Conservation (phyloP, 495 filamentous ascomycete species). For the Penicillium angulare region DNA sequence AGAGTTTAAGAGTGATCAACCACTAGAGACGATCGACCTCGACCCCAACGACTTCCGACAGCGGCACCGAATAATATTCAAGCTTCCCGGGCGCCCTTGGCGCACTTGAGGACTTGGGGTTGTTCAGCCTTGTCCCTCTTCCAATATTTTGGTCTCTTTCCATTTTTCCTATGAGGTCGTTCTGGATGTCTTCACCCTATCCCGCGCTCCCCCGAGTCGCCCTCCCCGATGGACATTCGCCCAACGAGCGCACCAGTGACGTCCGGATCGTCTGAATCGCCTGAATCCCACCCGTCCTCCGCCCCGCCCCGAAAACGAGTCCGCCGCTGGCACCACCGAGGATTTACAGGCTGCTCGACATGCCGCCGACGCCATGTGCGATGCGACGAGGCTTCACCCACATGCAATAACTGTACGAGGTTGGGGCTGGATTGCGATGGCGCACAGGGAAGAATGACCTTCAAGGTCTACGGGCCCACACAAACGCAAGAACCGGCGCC, state of each 20-base stretch:
- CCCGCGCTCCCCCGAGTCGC: slow-evolving; percentile 1
- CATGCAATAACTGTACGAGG: slow-evolving; percentile 42
- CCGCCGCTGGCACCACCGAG: slow-evolving; percentile 41
- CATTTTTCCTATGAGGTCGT: not conserved
- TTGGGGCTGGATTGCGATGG: slow-evolving; percentile 40
- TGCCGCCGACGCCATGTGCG: slow-evolving; percentile 43
- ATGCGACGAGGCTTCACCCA: slow-evolving; percentile 43
- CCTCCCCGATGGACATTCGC: slow-evolving; percentile 32
- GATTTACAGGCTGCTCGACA: slow-evolving; percentile 44
- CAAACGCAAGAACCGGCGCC: slow-evolving; percentile 15
- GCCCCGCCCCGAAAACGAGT: slow-evolving; percentile 40
- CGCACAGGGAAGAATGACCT: slow-evolving; percentile 41
- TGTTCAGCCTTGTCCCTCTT: not conserved
- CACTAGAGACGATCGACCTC: slow-evolving; percentile 7
- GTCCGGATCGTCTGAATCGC: slow-evolving; percentile 8
- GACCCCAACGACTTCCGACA: not conserved
- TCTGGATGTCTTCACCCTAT: slow-evolving; percentile 4
- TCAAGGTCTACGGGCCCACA: slow-evolving; percentile 41
- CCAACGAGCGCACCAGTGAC: slow-evolving; percentile 24
- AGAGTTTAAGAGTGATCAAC: not conserved
- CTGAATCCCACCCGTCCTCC: slow-evolving; percentile 14
- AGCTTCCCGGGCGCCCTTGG: not conserved
- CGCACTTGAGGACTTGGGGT: not conserved
- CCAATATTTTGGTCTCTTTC: not conserved
- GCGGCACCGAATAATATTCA: not conserved